Base-by-base conservation (phyloP, 106 monocot species). In the Allium fistulosum region DNA sequence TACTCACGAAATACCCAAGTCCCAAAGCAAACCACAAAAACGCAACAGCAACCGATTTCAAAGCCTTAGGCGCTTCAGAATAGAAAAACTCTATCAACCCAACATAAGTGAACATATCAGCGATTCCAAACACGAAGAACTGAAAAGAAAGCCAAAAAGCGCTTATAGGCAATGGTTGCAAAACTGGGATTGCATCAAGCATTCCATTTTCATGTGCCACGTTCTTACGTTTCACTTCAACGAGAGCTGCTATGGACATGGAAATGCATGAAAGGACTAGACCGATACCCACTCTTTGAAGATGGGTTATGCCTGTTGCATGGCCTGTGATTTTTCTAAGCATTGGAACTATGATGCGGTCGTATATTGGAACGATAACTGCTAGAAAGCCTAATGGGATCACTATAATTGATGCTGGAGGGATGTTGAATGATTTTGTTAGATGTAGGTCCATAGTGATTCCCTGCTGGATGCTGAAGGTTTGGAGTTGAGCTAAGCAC, bases 401-500 rank as follows among this genome's bases (percentile, higher is more conserved):
- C 62, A 71, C 58, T 16, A 75, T 65, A 14, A 81, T 66, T 0
- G 74, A 27, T 0, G 79, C 73, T 26, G 82, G 47, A 8, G 53
- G 6, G 58, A 86, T 58, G 15, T 17, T 18, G 59, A 59, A 59
- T 15, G 59, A 59, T 17, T 15, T 11, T 2, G 0, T 51, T 53
- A 85, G 7, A 49, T 15, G 58, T n/a, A 17, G 52, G 82, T 82
- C 67, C 79, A 86, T 79, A 46, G 71, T 79, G 50, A 9, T 8
- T 13, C 76, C 86, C n/a, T 86, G 82, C 14, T 70, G 53, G 52
- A 86, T 64, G 17, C 78, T 72, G 76, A 79, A 86, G 69, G 79
- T 82, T 26, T 75, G 72, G n/a, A 85, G 72, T 61, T 85, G 85
- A 46, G 81, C 85, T 15, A 85, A 48, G 81, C 81, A 81, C 1